Evolutionary conservation across 2,329 filamentous ascomycete genomes (phyloP).

Genomic region (Aspergillus versicolor): DNA sequence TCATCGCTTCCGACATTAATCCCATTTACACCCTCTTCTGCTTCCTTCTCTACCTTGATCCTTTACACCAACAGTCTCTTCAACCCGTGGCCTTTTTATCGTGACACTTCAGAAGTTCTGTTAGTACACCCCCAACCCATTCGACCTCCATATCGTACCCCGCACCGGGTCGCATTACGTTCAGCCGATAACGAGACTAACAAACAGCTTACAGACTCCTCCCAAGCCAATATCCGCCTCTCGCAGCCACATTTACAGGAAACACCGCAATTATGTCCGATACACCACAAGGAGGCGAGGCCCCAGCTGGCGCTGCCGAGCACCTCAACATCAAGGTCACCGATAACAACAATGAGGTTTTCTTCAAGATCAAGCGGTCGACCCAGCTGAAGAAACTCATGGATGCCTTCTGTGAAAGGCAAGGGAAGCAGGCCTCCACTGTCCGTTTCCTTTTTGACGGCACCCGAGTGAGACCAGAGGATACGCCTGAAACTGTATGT

Average conservation of each 20-base stretch:
- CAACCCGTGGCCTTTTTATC: neutral
- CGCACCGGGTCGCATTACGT: constrained; percentile 4
- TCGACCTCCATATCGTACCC: constrained; percentile 1
- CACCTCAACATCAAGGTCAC: constrained; percentile 99
- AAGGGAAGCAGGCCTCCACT: constrained; percentile 80
- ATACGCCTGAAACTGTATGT: constrained; percentile 89
- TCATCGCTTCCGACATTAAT: constrained; percentile 11
- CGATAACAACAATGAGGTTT: constrained; percentile 99
- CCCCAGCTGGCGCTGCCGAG: constrained; percentile 56
- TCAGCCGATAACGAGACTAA: neutral
- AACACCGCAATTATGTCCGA: constrained; percentile 34
- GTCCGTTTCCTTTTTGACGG: constrained; percentile 97
- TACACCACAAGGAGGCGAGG: constrained; percentile 16
- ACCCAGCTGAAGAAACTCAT: constrained; percentile 97
- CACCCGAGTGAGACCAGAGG: constrained; percentile 81
- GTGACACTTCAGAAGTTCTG: neutral
- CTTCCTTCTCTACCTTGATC: constrained; percentile 14
- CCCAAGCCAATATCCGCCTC: neutral
- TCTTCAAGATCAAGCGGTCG: constrained; percentile 99
- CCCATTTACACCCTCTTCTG: constrained; percentile 13
- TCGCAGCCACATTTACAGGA: neutral
- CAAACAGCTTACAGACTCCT: neutral
- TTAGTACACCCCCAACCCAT: neutral
- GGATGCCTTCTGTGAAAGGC: constrained; percentile 95
- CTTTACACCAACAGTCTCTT: neutral